These are phyloP conservation scores for Fomes fomentarius DNA, from an alignment of 1,284 basidiomycete genomes.

Conservation along the genomic window DNA sequence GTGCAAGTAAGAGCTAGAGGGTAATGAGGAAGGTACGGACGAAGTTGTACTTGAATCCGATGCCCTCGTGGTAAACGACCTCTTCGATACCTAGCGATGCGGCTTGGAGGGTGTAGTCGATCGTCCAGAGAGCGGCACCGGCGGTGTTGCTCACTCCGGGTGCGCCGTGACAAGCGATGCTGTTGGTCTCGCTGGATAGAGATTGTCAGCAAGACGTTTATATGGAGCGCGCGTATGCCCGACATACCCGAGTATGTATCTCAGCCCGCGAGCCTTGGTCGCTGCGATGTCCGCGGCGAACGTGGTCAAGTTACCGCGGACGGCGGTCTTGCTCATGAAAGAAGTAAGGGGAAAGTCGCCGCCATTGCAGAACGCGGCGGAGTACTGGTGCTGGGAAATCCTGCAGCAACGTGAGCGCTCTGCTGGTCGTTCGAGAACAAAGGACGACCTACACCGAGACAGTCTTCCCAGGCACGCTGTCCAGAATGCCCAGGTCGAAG, in stretches of 20 bases:
- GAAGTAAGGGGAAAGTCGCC: slow-evolving; percentile 52
- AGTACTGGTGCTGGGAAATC: slow-evolving; percentile 67
- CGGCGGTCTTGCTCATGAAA: slow-evolving; percentile 62
- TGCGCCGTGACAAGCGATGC: slow-evolving; percentile 53
- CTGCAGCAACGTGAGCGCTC: slow-evolving; percentile 34
- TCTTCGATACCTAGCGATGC: slow-evolving; percentile 40
- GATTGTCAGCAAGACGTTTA: not conserved
- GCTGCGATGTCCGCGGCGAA: slow-evolving; percentile 55
- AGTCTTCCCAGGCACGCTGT: slow-evolving; percentile 35
- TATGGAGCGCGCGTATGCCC: not conserved
- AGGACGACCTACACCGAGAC: slow-evolving; percentile 35
- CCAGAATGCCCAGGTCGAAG: slow-evolving; percentile 36
- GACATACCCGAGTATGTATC: slow-evolving; percentile 61
- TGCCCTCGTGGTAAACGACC: slow-evolving; percentile 44
- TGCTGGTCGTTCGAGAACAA: not conserved
- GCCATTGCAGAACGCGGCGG: slow-evolving; percentile 58
- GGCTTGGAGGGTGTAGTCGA: slow-evolving; percentile 64
- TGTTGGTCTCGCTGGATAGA: slow-evolving; percentile 33
- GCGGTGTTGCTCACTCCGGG: slow-evolving; percentile 71
- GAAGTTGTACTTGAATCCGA: slow-evolving; percentile 49
- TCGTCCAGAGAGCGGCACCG: slow-evolving; percentile 69
- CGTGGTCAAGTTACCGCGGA: slow-evolving; percentile 57
- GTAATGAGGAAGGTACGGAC: slow-evolving; percentile 27
- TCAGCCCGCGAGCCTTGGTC: slow-evolving; percentile 47
- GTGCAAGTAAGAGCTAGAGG: not conserved